A percentile compares a stretch with the other conserved stretches of the same genome.
phyloP scores from a whole-genome alignment of 495 filamentous ascomycete genomes.

The Penicillium roqueforti region DNA sequence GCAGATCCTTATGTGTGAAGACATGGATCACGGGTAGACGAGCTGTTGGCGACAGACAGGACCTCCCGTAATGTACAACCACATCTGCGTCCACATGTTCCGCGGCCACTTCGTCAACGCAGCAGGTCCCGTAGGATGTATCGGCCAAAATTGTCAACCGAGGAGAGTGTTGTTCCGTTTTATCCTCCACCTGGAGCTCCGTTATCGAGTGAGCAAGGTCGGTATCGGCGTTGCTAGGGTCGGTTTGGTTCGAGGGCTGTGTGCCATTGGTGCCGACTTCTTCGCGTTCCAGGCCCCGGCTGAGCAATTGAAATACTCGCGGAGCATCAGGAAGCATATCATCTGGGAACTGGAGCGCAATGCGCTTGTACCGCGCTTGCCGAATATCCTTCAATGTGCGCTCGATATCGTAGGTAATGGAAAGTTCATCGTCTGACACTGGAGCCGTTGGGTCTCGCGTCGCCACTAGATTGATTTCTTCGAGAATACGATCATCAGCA shows the following conservation, averaged over 20 bases:
- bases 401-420: constrained; percentile 78
- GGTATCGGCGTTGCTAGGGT: constrained; percentile 15
- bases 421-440: constrained; percentile 67
- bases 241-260: constrained; percentile 10
- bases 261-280: constrained; percentile 18
- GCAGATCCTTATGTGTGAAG: constrained; percentile 70
- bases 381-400: constrained; percentile 73
- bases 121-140: constrained; percentile 95
- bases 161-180: constrained; percentile 29
- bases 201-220: constrained; percentile 26
- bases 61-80: constrained; percentile 90
- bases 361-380: constrained; percentile 62
- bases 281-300: constrained; percentile 50
- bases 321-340: constrained; percentile 82
- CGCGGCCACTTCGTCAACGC: constrained; percentile 94
- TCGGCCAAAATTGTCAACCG: constrained; percentile 86
- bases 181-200: constrained; percentile 30
- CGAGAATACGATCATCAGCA: constrained; percentile 75
- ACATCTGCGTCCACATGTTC: constrained; percentile 90
- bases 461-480: constrained; percentile 40
- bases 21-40: constrained; percentile 87
- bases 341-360: constrained; percentile 95
- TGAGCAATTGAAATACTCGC: constrained; percentile 67
- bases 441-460: constrained; percentile 24
- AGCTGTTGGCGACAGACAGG: constrained; percentile 87